Percentiles rank a stretch among this genome's conserved stretches.
These are phyloP conservation scores for Aureobasidium namibiae DNA, from an alignment of 2,329 filamentous ascomycete genomes.

Conservation along the genomic window DNA sequence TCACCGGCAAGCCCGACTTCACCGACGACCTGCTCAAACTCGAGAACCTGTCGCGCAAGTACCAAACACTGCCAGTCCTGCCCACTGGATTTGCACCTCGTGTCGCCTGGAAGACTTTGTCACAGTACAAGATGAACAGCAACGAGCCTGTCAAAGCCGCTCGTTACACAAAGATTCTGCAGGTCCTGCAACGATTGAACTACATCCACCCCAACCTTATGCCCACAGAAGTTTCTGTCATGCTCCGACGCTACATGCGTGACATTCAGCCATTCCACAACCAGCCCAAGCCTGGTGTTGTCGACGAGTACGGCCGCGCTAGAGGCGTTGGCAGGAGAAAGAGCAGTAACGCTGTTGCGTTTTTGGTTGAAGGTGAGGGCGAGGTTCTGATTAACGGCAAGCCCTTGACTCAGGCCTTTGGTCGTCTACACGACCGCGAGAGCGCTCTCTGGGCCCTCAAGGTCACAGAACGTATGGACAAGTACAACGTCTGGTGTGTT, in stretches of 20 bases:
- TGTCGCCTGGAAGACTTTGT: conserved; percentile 71
- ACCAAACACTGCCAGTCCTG: conserved; percentile 64
- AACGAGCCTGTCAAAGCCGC: conserved; percentile 67
- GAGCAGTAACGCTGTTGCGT: conserved; percentile 74
- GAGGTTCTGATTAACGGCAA: conserved; percentile 87
- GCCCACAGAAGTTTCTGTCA: conserved; percentile 58
- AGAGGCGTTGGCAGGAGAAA: conserved; percentile 80
- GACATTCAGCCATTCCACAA: conserved; percentile 64
- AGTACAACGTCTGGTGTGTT: conserved; percentile 91
- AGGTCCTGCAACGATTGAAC: conserved; percentile 71
- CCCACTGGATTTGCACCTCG: conserved; percentile 58
- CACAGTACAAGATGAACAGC: conserved; percentile 63
- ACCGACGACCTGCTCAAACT: conserved; percentile 75
- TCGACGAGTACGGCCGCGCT: conserved; percentile 73
- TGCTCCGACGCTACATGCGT: conserved; percentile 64
- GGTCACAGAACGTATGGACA: conserved; percentile 73
- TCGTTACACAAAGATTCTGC: conserved; percentile 70
- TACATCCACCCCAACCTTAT: conserved; percentile 72
- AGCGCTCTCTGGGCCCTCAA: conserved; percentile 89
- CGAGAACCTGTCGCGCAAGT: conserved; percentile 61
- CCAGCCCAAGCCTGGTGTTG: conserved; percentile 50
- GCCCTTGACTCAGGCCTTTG: conserved; percentile 72
- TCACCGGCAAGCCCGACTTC: conserved; percentile 76
- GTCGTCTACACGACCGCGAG: conserved; percentile 84
- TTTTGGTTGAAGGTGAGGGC: conserved; percentile 85